Evolutionary conservation across 768 basidiomycete species (phyloP).

Genomic region (Amyloporia xantha): DNA sequence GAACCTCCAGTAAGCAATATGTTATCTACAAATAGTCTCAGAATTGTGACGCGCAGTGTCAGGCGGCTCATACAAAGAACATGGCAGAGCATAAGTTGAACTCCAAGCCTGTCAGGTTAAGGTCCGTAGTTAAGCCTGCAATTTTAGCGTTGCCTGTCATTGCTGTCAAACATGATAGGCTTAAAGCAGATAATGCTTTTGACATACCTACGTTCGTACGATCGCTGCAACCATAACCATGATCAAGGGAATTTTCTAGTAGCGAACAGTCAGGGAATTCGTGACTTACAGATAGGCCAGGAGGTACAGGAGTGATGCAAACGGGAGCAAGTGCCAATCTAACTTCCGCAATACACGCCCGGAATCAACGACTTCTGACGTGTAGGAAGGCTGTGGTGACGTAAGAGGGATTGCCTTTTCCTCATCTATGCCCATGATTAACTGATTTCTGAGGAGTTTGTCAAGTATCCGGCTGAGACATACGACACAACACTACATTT

Average conservation of each 20-base stretch:
- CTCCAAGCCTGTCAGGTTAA: conserved; percentile 6
- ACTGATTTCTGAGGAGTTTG: background rate
- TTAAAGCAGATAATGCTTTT: no score
- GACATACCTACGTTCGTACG: conserved; percentile 8
- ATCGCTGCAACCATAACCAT: conserved; percentile 3
- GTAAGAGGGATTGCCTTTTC: background rate
- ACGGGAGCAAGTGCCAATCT: conserved; percentile 8
- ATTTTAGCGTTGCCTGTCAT: conserved; percentile 8
- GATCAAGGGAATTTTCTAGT: no score
- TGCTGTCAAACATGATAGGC: no score
- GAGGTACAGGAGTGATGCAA: conserved; percentile 6
- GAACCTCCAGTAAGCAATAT: conserved; percentile 8
- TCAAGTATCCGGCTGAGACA: background rate
- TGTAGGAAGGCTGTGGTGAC: background rate
- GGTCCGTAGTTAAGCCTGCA: conserved; percentile 5
- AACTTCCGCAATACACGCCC: conserved; percentile 6
- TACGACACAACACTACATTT: background rate
- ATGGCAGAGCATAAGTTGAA: conserved; percentile 7
- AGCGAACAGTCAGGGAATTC: no score
- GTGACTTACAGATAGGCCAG: conserved; percentile 10
- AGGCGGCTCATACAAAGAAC: conserved; percentile 2
- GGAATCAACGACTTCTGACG: background rate
- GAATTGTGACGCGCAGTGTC: background rate
- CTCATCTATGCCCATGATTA: background rate
- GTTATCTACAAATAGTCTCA: conserved; percentile 2